Base-by-base conservation (phyloP, 2,329 filamentous ascomycete genomes). In the Furcasterigmium furcatum region DNA sequence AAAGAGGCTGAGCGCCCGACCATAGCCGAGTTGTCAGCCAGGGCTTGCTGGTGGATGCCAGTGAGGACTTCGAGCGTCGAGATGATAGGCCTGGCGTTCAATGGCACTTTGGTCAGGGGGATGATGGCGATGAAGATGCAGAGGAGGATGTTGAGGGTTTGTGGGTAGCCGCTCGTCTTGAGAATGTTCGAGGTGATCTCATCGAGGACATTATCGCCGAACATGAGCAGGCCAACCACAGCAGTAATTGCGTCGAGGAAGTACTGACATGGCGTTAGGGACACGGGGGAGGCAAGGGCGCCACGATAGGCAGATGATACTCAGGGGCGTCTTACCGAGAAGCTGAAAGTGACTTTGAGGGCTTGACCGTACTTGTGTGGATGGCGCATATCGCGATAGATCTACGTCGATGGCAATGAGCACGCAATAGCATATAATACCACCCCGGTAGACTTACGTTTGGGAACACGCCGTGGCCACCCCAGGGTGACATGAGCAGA, bases 171-270 rank as follows among this genome's bases (percentile, higher is more conserved):
- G 6, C 76, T 66, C 1, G 82, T 86, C 43, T 78, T 73, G 53
- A 97, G 80, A 49, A 99, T 85, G 67, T 96, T 97, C 58, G 87
- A 86, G 0, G 94, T 96, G 61, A 97, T 85, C 64, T 95, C 90
- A 52, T 96, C 91, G 46, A 78, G 79, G 44, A 96, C 88, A n/a
- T 72, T 77, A 55, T 95, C 88, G 49, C 92, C 92, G 64, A 96
- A 99, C 92, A 99, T 97, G 52, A 96, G 76, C 47, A 94, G 79
- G 32, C 94, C 92, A 10, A 88, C 80, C 38, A 94, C 79, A 21
- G 90, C 91, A 61, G 95, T 91, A 38, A 83, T 79, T 21, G 85
- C 76, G 63, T 97, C 92, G 12, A 97, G 77, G 18, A 88, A 60
- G 62, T 89, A 92, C 82, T 87, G 46, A 27, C 14, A 30, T 14